Base-by-base conservation (phyloP, 331 rosid species). In the Arachis monticola region DNA sequence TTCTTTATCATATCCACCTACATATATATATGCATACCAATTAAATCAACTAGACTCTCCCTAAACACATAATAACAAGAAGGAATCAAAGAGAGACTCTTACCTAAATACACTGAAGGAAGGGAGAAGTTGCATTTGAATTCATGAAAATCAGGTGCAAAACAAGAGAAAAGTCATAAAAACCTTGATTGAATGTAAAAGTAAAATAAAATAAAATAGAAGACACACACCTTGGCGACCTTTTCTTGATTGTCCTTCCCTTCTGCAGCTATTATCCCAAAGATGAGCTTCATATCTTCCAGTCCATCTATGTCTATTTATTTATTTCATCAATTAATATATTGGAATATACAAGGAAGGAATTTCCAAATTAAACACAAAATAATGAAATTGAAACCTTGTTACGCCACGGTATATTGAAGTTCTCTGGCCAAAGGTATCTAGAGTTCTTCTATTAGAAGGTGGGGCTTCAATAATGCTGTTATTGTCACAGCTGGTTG, bases 1-100 rank as follows among this genome's bases (percentile, higher is more conserved):
- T 86, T 95, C 99, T 84, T 95, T 95, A 62, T 95, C 99, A 90
- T 95, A 95, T 42, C 99, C 99, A 74, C 99, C 99, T 92, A 10
- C 68, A 62, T 57, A 38, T 38, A 35, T 35, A 35, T 4, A 35
- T 35, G 5, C 40, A 38, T 38, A 38, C 41, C 41, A 38, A 38
- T 38, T 38, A 38, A 3, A 38, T 38, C 4, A 38, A 38, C 41
- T 38, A 38, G 4, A 38, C 6, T 38, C 41, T 38, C 41, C 30
- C 30, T 27, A 27, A 27, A 27, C 30, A 27, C 30, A 27, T 27
- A 27, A 27, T 27, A 27, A 27, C 30, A 27, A 27, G 30, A 27
- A 27, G 30, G 30, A 45, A 7, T 3, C 4, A 72, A 42, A 38
- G 52, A 60, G 12, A 60, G 53, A 67, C 3, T 9, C 97, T 85